Evolutionary conservation across 768 basidiomycete species (phyloP).

Genomic region (Tephrocybe sp.): DNA sequence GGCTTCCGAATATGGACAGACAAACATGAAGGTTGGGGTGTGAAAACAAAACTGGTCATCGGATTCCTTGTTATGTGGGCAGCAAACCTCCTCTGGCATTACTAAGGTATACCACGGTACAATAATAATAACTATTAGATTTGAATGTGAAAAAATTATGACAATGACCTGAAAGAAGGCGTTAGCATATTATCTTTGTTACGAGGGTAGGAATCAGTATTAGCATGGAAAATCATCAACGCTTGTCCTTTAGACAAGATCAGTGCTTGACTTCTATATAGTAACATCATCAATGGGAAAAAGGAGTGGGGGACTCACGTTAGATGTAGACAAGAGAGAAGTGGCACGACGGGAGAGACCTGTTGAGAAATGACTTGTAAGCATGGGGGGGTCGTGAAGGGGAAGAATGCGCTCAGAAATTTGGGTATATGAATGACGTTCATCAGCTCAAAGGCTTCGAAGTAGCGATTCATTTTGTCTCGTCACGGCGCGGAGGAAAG

Average conservation of each 20-base stretch:
- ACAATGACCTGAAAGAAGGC: not conserved
- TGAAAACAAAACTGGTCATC: slow-evolving; percentile 39
- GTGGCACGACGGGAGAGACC: not conserved
- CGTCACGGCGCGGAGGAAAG: slow-evolving; percentile 46
- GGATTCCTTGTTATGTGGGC: slow-evolving; percentile 57
- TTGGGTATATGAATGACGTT: slow-evolving; percentile 78
- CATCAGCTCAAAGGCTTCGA: slow-evolving; percentile 71
- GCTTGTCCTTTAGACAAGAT: slow-evolving; percentile 69
- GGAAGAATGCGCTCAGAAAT: slow-evolving; percentile 65
- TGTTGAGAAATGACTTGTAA: slow-evolving; percentile 12
- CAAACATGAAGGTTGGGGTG: slow-evolving; percentile 32
- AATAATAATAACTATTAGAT: not conserved
- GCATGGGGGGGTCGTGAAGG: slow-evolving; percentile 12
- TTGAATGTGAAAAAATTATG: not conserved
- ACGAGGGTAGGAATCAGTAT: slow-evolving; percentile 55
- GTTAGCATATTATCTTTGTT: not conserved
- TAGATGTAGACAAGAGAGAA: not conserved
- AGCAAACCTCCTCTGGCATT: slow-evolving; percentile 59
- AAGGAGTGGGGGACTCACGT: slow-evolving; percentile 26
- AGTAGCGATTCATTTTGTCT: slow-evolving; percentile 83
- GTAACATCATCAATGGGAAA: slow-evolving; percentile 46
- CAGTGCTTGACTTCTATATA: slow-evolving; percentile 92
- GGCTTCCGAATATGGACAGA: slow-evolving; percentile 29
- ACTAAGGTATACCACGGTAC: slow-evolving; percentile 16
- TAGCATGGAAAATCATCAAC: slow-evolving; percentile 88